A percentile compares a stretch with the other conserved stretches of the same genome.
These are phyloP conservation scores for Rhizophora apiculata DNA, from an alignment of 345 rosid genomes.

Conservation along the genomic window DNA sequence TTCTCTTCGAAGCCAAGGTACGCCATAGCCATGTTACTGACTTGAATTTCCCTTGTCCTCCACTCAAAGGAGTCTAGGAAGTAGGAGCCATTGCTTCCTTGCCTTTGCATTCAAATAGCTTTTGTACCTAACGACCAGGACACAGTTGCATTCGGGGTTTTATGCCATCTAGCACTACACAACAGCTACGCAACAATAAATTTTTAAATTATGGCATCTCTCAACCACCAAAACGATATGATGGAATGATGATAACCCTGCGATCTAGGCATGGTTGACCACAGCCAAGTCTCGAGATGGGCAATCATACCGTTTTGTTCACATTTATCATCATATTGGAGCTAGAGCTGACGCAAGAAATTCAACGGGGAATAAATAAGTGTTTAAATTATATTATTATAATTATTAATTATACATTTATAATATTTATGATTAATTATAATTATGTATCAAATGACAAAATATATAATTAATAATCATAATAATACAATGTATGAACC, in stretches of 20 bases:
- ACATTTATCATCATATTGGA: too few species aligned
- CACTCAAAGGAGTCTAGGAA: slow-evolving; percentile 36
- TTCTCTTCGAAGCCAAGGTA: slow-evolving; percentile 53
- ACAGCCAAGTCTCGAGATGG: too few species aligned
- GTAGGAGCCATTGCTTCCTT: slow-evolving; percentile 15
- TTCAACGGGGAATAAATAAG: fast-evolving
- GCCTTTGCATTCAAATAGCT: slow-evolving; percentile 21
- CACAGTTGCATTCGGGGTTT: slow-evolving; percentile 2
- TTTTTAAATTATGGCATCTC: neutral
- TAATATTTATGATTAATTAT: too few species aligned
- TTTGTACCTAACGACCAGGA: slow-evolving; percentile 4
- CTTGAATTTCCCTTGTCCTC: slow-evolving; percentile 33
- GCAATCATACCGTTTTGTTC: too few species aligned
- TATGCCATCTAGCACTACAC: slow-evolving; percentile 13
- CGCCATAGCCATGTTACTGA: slow-evolving; percentile 5
- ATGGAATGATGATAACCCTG: too few species aligned
- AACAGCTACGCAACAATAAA: neutral
- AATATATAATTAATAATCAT: too few species aligned
- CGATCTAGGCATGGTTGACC: too few species aligned
- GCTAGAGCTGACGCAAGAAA: too few species aligned
- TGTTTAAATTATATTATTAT: too few species aligned
- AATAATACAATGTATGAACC: too few species aligned
- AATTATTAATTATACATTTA: too few species aligned
- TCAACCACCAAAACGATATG: slow-evolving; percentile 11
- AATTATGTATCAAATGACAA: too few species aligned